Base-by-base conservation (phyloP, 495 filamentous ascomycete species). In the Penicillium cataractarum region DNA sequence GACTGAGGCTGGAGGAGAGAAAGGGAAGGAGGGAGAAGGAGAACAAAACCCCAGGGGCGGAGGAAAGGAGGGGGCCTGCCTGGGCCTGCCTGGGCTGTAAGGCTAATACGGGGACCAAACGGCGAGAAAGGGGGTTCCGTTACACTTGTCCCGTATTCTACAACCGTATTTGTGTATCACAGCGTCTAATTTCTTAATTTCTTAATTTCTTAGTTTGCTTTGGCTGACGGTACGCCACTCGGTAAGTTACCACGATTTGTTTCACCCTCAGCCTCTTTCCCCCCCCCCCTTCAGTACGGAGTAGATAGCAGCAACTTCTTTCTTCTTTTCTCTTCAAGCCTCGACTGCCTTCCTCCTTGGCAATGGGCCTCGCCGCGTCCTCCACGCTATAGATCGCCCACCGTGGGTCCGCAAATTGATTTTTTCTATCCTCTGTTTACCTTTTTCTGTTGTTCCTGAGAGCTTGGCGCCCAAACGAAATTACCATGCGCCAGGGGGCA, bases 11-110 rank as follows among this genome's bases (percentile, higher is more conserved):
- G 53, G 57, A 58, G 61, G 32, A 29, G n/a, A n/a, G n/a, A n/a
- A n/a, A n/a, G n/a, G 65, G 70, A 72, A 61, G 60, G 55, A 67
- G 54, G 53, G 55, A 59, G 61, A 58, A 61, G 55, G 51, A 56
- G 64, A 68, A 48, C 29, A 64, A 54, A 35, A 48, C 58, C 44
- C 46, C 56, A 58, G 62, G 61, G 65, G 62, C 37, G 52, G 48
- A 35, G 42, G 55, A 61, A 54, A 57, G 33, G 40, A 40, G 46
- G 65, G 61, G 69, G 17, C 7, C 24, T 27, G 24, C 2, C 24
- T 17, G 7, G 54, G 54, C 35, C 15, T 26, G 27, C 21, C 10
- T 17, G 9, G 21, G 21, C 3, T 35, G 26, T 59, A 51, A 31
- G 57, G 50, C 17, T n/a, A 55, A 61, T 60, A 52, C 58, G 29